These are phyloP conservation scores for Rutidosis leptorrhynchoides DNA, from an alignment of 129 eudicot species.

Conservation along the genomic window DNA sequence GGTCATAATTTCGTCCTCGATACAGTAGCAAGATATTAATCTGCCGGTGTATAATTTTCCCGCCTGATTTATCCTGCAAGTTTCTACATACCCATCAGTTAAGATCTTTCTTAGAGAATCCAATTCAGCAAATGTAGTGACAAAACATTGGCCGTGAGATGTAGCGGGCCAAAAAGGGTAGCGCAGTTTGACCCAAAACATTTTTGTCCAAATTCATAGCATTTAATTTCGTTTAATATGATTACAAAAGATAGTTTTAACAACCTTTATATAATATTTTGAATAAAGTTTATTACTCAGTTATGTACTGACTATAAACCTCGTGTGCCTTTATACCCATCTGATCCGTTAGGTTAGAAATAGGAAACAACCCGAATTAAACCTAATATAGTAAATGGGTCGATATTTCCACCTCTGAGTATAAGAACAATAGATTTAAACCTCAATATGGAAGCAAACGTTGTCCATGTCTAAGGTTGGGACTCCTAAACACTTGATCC, in stretches of 20 bases:
- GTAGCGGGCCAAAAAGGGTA: neutral
- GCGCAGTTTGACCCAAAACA: neutral
- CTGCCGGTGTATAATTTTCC: slow-evolving; percentile 70
- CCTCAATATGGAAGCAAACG: slow-evolving; percentile 89
- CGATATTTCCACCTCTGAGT: neutral
- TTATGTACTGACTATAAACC: neutral
- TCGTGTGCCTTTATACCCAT: neutral
- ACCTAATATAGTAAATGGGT: neutral
- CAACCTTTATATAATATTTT: neutral
- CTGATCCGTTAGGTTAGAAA: neutral
- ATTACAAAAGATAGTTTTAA: neutral
- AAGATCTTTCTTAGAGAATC: slow-evolving; percentile 1
- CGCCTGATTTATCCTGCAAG: slow-evolving; percentile 87
- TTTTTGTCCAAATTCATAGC: neutral
- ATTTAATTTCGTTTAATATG: neutral
- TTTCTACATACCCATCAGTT: slow-evolving; percentile 36
- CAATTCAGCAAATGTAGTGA: neutral
- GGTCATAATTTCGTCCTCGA: slow-evolving; percentile 84
- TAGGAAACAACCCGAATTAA: neutral
- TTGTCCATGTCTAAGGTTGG: slow-evolving; percentile 96
- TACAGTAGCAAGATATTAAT: slow-evolving; percentile 69
- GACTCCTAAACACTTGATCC: slow-evolving; percentile 92
- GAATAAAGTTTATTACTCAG: neutral
- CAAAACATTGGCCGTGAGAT: neutral
- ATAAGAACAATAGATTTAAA: slow-evolving; percentile 24